Conservation (phyloP, 2,329 filamentous ascomycete species). For the Apiospora marii region DNA sequence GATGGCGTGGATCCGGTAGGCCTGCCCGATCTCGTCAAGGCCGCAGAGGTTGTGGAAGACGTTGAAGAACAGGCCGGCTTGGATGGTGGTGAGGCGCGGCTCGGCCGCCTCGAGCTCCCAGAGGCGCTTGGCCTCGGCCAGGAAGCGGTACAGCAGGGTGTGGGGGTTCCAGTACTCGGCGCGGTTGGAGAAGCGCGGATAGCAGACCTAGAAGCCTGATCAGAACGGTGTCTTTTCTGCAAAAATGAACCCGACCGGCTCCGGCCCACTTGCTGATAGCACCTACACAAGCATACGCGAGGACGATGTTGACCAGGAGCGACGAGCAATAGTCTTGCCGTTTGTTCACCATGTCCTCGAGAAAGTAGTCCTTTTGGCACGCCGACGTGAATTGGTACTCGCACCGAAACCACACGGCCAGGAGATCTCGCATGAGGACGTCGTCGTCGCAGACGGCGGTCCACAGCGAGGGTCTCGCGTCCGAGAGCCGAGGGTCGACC, state of each 20-base stretch:
- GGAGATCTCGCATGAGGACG: slow-evolving; percentile 43
- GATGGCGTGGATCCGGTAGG: slow-evolving; percentile 43
- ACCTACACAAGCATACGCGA: slow-evolving; percentile 48
- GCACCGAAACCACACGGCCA: slow-evolving; percentile 40
- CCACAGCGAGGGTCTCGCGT: slow-evolving; percentile 45
- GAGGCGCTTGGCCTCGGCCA: slow-evolving; percentile 46
- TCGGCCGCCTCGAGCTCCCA: slow-evolving; percentile 42
- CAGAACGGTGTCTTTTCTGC: neutral
- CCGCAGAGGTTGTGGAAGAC: slow-evolving; percentile 43
- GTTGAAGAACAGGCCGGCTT: slow-evolving; percentile 44
- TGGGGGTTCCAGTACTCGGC: slow-evolving; percentile 46
- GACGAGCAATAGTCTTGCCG: slow-evolving; percentile 47
- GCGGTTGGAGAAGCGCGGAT: slow-evolving; percentile 37
- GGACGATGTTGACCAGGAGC: slow-evolving; percentile 48
- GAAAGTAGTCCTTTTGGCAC: slow-evolving; percentile 50
- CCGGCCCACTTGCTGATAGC: no score
- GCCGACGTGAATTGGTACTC: slow-evolving; percentile 47
- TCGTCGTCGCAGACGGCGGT: slow-evolving; percentile 47
- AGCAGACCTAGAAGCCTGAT: slow-evolving; percentile 37
- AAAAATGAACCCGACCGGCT: no score
- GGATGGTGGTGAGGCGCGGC: slow-evolving; percentile 43
- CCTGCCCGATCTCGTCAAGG: slow-evolving; percentile 47
- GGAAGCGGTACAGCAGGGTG: slow-evolving; percentile 44
- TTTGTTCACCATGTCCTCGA: slow-evolving; percentile 47
- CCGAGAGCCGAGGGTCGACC: slow-evolving; percentile 43